These are phyloP conservation scores for Fusarium verrucosum DNA, from an alignment of 2,329 filamentous ascomycete species.

Conservation along the genomic window DNA sequence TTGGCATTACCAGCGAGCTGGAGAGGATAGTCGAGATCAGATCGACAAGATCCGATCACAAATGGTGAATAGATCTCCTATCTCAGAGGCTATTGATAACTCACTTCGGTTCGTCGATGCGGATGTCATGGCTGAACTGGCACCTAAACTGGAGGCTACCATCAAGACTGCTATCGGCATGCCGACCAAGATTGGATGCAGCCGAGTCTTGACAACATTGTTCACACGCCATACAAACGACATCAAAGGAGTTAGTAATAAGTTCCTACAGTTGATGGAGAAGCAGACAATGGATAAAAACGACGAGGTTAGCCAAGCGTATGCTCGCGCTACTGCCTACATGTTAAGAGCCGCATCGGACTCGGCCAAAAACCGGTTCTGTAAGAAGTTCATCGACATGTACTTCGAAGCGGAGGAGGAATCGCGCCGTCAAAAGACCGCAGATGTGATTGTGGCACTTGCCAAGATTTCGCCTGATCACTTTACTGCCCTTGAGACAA, in stretches of 20 bases:
- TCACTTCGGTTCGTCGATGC: slow-evolving; percentile 86
- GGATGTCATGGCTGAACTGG: slow-evolving; percentile 77
- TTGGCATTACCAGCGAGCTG: slow-evolving; percentile 89
- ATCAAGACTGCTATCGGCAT: slow-evolving; percentile 90
- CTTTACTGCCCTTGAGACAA: slow-evolving; percentile 78
- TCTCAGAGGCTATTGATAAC: slow-evolving; percentile 91
- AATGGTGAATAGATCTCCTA: slow-evolving; percentile 83
- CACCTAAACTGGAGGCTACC: slow-evolving; percentile 75
- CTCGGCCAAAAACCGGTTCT: slow-evolving; percentile 61
- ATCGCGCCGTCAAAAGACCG: slow-evolving; percentile 75
- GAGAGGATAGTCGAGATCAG: slow-evolving; percentile 85
- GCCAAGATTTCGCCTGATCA: slow-evolving; percentile 89
- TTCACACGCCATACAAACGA: slow-evolving; percentile 80
- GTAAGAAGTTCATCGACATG: slow-evolving; percentile 66
- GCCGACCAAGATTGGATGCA: slow-evolving; percentile 92
- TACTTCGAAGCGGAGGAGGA: slow-evolving; percentile 88
- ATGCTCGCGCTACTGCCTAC: slow-evolving; percentile 87
- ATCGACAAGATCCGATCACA: slow-evolving; percentile 88
- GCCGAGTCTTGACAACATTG: slow-evolving; percentile 83
- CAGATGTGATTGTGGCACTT: slow-evolving; percentile 83
- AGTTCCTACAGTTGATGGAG: slow-evolving; percentile 79
- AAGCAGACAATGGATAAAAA: slow-evolving; percentile 90
- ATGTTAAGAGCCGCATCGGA: slow-evolving; percentile 70
- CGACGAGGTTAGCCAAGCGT: slow-evolving; percentile 89
- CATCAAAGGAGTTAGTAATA: slow-evolving; percentile 78